A percentile compares a stretch with the other conserved stretches of the same genome.
Conservation (phyloP, 1,284 basidiomycete species). For the Ustilago tritici region DNA sequence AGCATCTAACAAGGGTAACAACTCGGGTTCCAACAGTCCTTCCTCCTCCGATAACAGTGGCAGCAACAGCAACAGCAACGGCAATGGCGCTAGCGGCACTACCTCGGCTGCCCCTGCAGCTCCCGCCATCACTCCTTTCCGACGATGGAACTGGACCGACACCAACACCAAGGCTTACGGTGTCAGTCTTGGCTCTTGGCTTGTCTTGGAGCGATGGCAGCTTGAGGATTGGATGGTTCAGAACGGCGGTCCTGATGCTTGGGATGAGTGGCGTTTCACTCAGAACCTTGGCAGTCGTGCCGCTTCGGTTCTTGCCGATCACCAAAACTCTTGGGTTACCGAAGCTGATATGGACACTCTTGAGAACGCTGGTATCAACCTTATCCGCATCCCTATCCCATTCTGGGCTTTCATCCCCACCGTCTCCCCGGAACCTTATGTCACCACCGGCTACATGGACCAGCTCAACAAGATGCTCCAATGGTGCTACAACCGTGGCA, state of each 20-base stretch:
- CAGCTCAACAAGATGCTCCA: slow-evolving; percentile 59
- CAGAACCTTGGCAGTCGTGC: slow-evolving; percentile 60
- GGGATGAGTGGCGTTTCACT: slow-evolving; percentile 70
- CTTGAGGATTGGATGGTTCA: slow-evolving; percentile 70
- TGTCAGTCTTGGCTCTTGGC: slow-evolving; percentile 66
- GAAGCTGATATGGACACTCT: slow-evolving; percentile 70
- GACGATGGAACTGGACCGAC: slow-evolving; percentile 65
- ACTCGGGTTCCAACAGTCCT: slow-evolving; percentile 14
- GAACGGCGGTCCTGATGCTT: slow-evolving; percentile 63
- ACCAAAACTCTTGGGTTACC: slow-evolving; percentile 70
- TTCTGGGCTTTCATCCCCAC: slow-evolving; percentile 68
- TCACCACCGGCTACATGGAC: slow-evolving; percentile 53
- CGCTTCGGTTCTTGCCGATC: slow-evolving; percentile 57
- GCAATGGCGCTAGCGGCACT: slow-evolving; percentile 7
- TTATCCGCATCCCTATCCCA: slow-evolving; percentile 70
- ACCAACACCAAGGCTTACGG: slow-evolving; percentile 65
- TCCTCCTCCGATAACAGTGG: slow-evolving; percentile 7
- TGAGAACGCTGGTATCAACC: slow-evolving; percentile 65
- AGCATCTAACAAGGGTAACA: slow-evolving; percentile 10
- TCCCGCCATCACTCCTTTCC: slow-evolving; percentile 51
- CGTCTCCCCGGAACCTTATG: slow-evolving; percentile 55
- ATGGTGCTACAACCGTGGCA: slow-evolving; percentile 69
- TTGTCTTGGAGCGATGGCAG: slow-evolving; percentile 70
- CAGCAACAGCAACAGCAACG: slow-evolving; percentile 10
- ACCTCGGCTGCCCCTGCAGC: slow-evolving; percentile 20